Base-by-base conservation (phyloP, 2,329 filamentous ascomycete genomes). In the Colletotrichum filicis region DNA sequence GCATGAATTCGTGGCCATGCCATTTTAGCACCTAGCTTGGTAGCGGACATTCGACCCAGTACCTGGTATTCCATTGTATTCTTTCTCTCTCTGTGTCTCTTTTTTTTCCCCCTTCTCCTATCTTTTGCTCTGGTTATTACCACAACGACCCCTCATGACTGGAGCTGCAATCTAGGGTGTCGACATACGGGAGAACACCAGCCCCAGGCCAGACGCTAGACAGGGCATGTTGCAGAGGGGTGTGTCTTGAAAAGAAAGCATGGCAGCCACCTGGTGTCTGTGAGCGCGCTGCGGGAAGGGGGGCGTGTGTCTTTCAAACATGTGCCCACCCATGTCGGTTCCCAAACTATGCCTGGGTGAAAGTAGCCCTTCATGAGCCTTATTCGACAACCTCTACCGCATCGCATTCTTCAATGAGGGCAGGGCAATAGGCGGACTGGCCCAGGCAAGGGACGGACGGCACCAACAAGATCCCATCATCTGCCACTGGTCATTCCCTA, bases 1-100 rank as follows among this genome's bases (percentile, higher is more conserved):
- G 85, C 85, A 86, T 81, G 83, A 81, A 81, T 84, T 84, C 82
- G 84, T 85, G 83, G 82, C 81, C 79, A 80, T 82, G 80, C 78
- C 79, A 80, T 80, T 79, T 79, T 77, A 78, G 80, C 81, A 78
- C 77, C 80, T 80, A 80, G 78, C 59, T 53, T 55, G n/a, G 57
- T 60, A 49, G 70, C 30, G 14, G 30, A 55, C 79, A 81, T 77
- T 79, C 79, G 79, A 80, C 78, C 78, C 80, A 81, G 78, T 78
- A 77, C 75, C 72, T 70, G 77, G 75, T 78, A 74, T 76, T 78
- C 73, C 68, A 78, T 74, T 74, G 74, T 74, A 66, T 75, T 73
- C 74, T 74, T 60, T 68, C 46, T 66, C 63, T 74, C 60, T 66
- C 64, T 64, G 8, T 42, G 0, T 42, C 14, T 16, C 14, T 42